These are phyloP conservation scores for Pharus latifolius DNA, from an alignment of 176 grass and related monocot species.

Conservation along the genomic window DNA sequence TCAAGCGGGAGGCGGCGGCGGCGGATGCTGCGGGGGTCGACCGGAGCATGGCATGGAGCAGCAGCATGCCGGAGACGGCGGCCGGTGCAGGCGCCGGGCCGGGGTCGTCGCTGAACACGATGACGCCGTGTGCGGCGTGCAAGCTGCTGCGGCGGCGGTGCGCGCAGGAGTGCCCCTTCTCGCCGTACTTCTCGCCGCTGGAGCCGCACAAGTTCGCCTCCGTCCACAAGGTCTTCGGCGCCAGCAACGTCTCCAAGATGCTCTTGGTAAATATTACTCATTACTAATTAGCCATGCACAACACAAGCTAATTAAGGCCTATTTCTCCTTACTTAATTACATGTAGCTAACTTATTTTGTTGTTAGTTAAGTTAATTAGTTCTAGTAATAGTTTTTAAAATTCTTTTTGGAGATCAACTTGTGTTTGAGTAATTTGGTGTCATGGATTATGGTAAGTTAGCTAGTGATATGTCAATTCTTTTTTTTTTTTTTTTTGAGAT, in stretches of 20 bases:
- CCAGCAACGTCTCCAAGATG: conserved; percentile 98
- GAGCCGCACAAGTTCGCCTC: conserved; percentile 89
- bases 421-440: no score
- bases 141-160: conserved; percentile 86
- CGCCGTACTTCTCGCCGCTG: conserved; percentile 85
- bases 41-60: conserved; percentile 37
- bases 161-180: conserved; percentile 94
- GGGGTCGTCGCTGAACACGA: conserved; percentile 41
- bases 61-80: conserved; percentile 20
- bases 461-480: no score
- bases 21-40: conserved; percentile 23
- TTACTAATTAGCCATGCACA: background rate
- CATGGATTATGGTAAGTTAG: no score
- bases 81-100: conserved; percentile 11
- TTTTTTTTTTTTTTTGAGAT: no score
- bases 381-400: no score
- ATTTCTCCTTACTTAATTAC: no score
- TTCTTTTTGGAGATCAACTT: no score
- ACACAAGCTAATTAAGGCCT: no score
- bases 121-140: conserved; percentile 82
- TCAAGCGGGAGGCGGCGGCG: conserved; percentile 42
- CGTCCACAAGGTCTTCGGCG: conserved; percentile 90
- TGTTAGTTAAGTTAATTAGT: background rate
- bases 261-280: conserved; percentile 44
- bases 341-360: no score